A percentile compares a stretch with the other conserved stretches of the same genome.
Conservation (phyloP, 23 red algal genomes). For the Pyropia haitanensis region DNA sequence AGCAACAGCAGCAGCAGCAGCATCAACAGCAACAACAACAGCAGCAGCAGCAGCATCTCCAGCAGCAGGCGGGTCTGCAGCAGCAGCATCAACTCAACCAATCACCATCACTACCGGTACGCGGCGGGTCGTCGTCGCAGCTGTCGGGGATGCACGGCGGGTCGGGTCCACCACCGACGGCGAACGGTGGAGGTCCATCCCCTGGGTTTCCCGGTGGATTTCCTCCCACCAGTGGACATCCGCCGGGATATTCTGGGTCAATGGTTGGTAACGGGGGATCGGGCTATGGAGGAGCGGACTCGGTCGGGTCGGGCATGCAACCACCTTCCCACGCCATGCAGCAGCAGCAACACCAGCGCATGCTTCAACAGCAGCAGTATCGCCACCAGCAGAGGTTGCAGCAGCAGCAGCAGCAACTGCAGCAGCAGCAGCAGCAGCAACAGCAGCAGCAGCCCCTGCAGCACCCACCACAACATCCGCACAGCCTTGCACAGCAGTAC, state of each 20-base stretch:
- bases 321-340: slow-evolving; percentile 3
- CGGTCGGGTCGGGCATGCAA: too few species aligned
- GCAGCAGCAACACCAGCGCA: slow-evolving; percentile 13
- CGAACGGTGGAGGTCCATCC: too few species aligned
- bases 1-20: slow-evolving; percentile 7
- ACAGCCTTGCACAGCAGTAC: slow-evolving; percentile 15
- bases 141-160: too few species aligned
- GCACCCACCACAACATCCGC: slow-evolving; percentile 12
- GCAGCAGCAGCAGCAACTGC: background rate
- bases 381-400: background rate
- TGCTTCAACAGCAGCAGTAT: slow-evolving; percentile 6
- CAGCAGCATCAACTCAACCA: slow-evolving; percentile 7
- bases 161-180: too few species aligned
- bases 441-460: slow-evolving; percentile 7
- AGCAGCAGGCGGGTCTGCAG: slow-evolving; percentile 1
- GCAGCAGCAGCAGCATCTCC: slow-evolving; percentile 1
- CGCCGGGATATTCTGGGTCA: too few species aligned
- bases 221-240: too few species aligned
- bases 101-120: too few species aligned
- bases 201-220: too few species aligned
- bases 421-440: too few species aligned
- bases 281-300: too few species aligned
- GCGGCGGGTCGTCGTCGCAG: too few species aligned
- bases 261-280: too few species aligned
- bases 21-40: background rate